Evolutionary conservation across 106 monocot species (phyloP).

Genomic region (Acanthochlamys bracteata): DNA sequence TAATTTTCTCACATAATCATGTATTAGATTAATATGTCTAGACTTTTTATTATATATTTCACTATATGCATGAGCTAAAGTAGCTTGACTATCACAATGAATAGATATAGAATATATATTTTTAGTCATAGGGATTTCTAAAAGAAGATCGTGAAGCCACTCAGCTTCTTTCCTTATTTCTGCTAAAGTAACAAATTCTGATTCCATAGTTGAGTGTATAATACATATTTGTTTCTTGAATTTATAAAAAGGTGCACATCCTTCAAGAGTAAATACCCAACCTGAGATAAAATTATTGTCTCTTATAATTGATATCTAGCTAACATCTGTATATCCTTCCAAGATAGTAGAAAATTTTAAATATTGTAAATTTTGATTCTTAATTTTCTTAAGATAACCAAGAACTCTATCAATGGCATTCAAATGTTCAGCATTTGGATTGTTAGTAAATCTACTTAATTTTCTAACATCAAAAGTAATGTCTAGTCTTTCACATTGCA

Average conservation of each 20-base stretch:
- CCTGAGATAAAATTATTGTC: background rate
- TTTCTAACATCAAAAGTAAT: background rate
- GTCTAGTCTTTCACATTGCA: background rate
- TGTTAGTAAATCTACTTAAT: background rate
- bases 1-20: conserved; percentile 9
- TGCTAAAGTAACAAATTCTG: background rate
- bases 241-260: background rate
- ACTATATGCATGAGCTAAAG: conserved; percentile 4
- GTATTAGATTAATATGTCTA: conserved; percentile 12
- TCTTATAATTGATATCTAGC: background rate
- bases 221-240: conserved; percentile 9
- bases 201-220: background rate
- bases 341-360: too few species aligned
- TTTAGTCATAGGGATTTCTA: background rate
- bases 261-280: background rate
- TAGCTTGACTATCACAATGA: conserved; percentile 10
- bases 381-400: background rate
- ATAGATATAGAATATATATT: background rate
- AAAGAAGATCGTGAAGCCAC: conserved; percentile 7
- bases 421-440: background rate
- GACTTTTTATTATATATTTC: conserved; percentile 9
- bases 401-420: background rate
- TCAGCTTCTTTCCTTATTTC: background rate
- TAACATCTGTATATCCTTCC: conserved; percentile 1
- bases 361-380: background rate